Evolutionary conservation across 2,329 filamentous ascomycete genomes (phyloP), one percentile per base, ranked within the genome.

Genomic region (Lecanicillium sp.): DNA sequence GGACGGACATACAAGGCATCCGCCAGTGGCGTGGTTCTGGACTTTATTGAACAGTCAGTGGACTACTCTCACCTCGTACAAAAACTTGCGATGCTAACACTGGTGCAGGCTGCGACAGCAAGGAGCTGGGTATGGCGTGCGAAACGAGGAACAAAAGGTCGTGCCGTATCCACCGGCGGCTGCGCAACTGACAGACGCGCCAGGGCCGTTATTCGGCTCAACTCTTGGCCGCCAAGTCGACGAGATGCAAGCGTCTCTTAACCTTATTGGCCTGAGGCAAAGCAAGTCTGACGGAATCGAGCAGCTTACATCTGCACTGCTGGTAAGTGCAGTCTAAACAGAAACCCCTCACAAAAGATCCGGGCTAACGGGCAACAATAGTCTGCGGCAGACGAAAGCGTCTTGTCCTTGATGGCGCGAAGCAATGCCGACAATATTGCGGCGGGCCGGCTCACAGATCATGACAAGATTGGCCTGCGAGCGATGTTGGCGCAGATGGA

Each of bases 21-120:
- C 1, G 78, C 78, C 44, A 69, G 69, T 50, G 79, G 79, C 27
- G 69, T 88, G 48, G 73, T 83, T 51, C 67, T 80, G 11, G 80
- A 87, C 54, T 88, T 95, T 57, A 77, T 94, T 35, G 66, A 74
- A 43, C 68, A 71, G 74, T 79, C 58, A 59, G 73, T 65, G 17
- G 12, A n/a, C n/a, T n/a, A n/a, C n/a, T n/a, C n/a, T n/a, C n/a
- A 3, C 18, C 14, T 20, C 13, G 19, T 15, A 15, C 4, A 17
- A 19, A 14, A 30, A 4, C 14, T 15, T 14, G 14, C 4, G 31
- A 51, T 37, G 28, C 31, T 47, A 32, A 52, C 39, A 13, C 10
- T 17, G 17, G 33, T 32, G 19, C 19, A 65, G 62, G 41, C 42
- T 65, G 32, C 59, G 58, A 17, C 59, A 52, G n/a, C 53, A 57